Base-by-base conservation (phyloP, 192 early-diverging fungal genomes). In the Diversispora epigaea region DNA sequence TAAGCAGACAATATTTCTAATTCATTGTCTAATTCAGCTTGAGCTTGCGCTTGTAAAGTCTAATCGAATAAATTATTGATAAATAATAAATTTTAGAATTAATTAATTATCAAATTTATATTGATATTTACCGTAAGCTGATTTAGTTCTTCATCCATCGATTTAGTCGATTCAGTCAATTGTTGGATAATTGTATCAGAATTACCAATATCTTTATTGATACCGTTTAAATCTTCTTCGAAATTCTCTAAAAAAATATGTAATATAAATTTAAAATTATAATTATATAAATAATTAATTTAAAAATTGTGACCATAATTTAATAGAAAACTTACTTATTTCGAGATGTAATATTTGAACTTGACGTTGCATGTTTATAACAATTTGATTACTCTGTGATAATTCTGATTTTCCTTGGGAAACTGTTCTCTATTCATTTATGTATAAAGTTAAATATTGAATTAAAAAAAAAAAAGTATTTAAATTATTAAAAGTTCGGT, bases 271-370 rank as follows among this genome's bases (percentile, higher is more conserved):
- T 4, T 50, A 63, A n/a, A 10, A 41, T 25, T 8, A 19, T 54
- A n/a, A 60, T 32, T 50, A 41, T 12, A 6, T 39, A 32, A 45
- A 14, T 57, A 9, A 47, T 15, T 8, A 6, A 43, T n/a, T n/a
- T n/a, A n/a, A n/a, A n/a, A 6, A 43, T 67, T 7, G 14, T 56
- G 17, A 11, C 9, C 2, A 50, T 12, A 1, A 12, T 2, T 50
- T 50, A 8, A 4, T 85, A 76, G 64, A 82, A 78, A 32, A 49
- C 81, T 65, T 89, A 90, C 89, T 84, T 5, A 86, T 76, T 78
- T 93, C 93, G 25, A 90, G 80, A 44, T 86, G 78, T n/a, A 88
- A 68, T n/a, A 86, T 84, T 74, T 89, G 86, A 11, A 92, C 83
- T 22, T 89, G 81, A 25, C 88, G 84, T 50, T 93, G 87, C 84